A percentile compares a stretch with the other conserved stretches of the same genome.
Evolutionary conservation across 495 filamentous ascomycete genomes (phyloP).

Genomic region (Trichoderma erinaceum): DNA sequence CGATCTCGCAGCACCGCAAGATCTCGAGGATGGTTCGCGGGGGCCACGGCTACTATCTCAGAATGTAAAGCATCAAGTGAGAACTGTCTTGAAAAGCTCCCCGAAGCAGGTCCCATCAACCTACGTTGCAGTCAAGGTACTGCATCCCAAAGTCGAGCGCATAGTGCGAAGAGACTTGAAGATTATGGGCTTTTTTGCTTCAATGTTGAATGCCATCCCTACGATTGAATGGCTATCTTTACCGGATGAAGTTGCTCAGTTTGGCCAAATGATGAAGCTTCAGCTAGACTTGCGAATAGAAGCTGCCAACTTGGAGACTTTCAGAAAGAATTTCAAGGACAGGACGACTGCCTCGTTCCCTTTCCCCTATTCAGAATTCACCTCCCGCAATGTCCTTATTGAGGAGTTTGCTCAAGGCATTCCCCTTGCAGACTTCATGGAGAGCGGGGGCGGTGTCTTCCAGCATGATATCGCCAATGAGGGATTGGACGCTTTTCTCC

Average conservation of each 20-base stretch:
- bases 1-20: slow-evolving; percentile 59
- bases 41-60: slow-evolving; percentile 45
- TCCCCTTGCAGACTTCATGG: slow-evolving; percentile 80
- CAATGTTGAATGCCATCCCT: slow-evolving; percentile 76
- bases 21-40: slow-evolving; percentile 44
- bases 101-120: slow-evolving; percentile 81
- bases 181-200: slow-evolving; percentile 93
- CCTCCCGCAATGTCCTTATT: slow-evolving; percentile 83
- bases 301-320: slow-evolving; percentile 78
- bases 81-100: slow-evolving; percentile 75
- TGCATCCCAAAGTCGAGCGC: slow-evolving; percentile 86
- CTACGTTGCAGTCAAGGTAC: slow-evolving; percentile 94
- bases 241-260: slow-evolving; percentile 88
- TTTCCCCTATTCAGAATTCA: slow-evolving; percentile 85
- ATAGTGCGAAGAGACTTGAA: slow-evolving; percentile 80
- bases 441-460: slow-evolving; percentile 86
- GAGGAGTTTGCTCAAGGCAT: slow-evolving; percentile 97
- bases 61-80: slow-evolving; percentile 73
- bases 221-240: slow-evolving; percentile 98
- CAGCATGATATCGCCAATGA: slow-evolving; percentile 92
- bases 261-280: slow-evolving; percentile 97
- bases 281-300: slow-evolving; percentile 96
- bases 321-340: slow-evolving; percentile 84
- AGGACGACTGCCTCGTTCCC: slow-evolving; percentile 94
- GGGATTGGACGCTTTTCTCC: slow-evolving; percentile 94